Evolutionary conservation across 1,284 basidiomycete genomes (phyloP).

Genomic region (Microstroma glucosiphilum): DNA sequence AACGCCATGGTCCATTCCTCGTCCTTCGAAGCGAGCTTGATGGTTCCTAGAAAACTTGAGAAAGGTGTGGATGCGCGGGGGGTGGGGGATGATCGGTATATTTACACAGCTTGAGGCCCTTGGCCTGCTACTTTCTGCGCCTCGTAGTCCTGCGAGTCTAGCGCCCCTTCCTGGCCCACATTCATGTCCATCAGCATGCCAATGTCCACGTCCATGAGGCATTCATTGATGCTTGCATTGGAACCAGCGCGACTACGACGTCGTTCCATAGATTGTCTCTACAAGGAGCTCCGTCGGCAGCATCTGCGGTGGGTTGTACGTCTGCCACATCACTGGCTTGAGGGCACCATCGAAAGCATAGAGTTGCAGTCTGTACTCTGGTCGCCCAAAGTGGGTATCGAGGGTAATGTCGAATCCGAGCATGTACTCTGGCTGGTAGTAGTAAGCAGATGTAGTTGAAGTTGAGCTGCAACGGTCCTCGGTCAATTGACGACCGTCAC

Average conservation of each 20-base stretch:
- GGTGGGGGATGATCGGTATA: no score
- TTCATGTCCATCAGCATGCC: neutral
- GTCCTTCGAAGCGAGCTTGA: no score
- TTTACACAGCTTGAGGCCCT: neutral
- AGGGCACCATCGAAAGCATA: constrained; percentile 30
- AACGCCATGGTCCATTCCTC: no score
- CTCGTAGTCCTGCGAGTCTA: neutral
- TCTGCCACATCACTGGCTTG: constrained; percentile 31
- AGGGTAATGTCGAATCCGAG: constrained; percentile 20
- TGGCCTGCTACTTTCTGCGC: neutral
- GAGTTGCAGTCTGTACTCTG: constrained; percentile 24
- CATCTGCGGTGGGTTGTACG: constrained; percentile 44
- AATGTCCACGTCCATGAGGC: neutral
- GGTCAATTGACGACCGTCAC: constrained; percentile 28
- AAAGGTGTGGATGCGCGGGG: no score
- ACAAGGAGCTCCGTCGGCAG: constrained; percentile 34
- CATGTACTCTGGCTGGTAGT: constrained; percentile 21
- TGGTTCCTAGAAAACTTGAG: no score
- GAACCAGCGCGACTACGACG: neutral
- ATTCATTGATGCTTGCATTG: neutral
- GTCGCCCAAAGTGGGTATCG: constrained; percentile 21
- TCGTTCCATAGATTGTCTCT: constrained; percentile 18
- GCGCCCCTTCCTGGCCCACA: neutral
- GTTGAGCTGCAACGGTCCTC: constrained; percentile 21
- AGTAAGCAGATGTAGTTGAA: constrained; percentile 18